phyloP scores from a whole-genome alignment of 805 yeast genomes.

The Pichia thaimueangensis region DNA sequence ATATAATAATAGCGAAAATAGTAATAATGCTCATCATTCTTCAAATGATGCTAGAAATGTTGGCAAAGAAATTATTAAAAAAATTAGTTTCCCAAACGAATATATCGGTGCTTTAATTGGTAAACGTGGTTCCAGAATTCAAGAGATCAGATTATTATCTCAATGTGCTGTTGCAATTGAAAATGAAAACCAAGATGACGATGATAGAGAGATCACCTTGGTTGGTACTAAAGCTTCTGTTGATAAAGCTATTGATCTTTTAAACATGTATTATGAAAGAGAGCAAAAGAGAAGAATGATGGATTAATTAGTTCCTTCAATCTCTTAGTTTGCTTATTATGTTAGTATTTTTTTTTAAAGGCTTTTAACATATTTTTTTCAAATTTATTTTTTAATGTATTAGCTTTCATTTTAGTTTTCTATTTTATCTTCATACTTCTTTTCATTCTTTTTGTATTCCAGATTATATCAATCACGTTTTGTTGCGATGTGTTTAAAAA shows the following conservation, averaged over 20 bases:
- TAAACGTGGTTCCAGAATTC: conserved; percentile 77
- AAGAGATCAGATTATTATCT: conserved; percentile 71
- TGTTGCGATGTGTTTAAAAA: too few relatives aligned
- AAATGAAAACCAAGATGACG: conserved; percentile 51
- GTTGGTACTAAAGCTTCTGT: conserved; percentile 51
- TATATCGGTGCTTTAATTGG: conserved; percentile 90
- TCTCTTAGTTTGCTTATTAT: not conserved
- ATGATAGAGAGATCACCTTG: conserved; percentile 65
- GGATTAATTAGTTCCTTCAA: conserved; percentile 6
- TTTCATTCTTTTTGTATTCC: too few relatives aligned
- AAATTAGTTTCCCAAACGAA: conserved; percentile 62
- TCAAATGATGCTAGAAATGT: conserved; percentile 11
- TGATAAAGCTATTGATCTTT: conserved; percentile 49
- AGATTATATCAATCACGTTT: too few relatives aligned
- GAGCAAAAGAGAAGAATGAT: conserved; percentile 37
- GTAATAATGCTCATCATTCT: conserved; percentile 8
- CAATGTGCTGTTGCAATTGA: conserved; percentile 78
- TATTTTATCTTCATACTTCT: not conserved
- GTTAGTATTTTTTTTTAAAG: not conserved
- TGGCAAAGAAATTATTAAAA: conserved; percentile 32
- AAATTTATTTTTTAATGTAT: not conserved
- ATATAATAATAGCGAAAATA: not conserved
- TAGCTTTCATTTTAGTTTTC: too few relatives aligned
- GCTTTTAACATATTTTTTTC: not conserved
- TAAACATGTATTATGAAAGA: conserved; percentile 52